These are phyloP conservation scores for Diaporthe citriasiana DNA, from an alignment of 2,329 filamentous ascomycete species.

Conservation along the genomic window DNA sequence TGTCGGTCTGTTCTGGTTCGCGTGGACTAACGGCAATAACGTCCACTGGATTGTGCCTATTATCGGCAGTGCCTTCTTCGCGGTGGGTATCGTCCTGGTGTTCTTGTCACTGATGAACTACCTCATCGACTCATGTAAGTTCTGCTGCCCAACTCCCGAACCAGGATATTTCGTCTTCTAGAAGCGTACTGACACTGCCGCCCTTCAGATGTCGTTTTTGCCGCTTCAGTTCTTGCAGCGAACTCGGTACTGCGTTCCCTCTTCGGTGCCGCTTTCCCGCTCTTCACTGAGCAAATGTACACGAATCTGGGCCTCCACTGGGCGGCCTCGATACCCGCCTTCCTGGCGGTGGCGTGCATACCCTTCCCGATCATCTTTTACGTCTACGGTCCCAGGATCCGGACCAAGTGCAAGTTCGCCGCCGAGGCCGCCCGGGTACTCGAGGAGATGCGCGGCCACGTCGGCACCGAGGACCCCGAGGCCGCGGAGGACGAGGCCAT, in stretches of 20 bases:
- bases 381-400: conserved; percentile 54
- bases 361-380: conserved; percentile 57
- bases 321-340: conserved; percentile 55
- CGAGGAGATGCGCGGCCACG: conserved; percentile 38
- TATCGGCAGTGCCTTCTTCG: conserved; percentile 52
- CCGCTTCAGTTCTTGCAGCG: conserved; percentile 70
- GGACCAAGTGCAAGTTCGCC: conserved; percentile 52
- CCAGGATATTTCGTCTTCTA: background rate
- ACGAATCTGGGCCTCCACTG: conserved; percentile 40
- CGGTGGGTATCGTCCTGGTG: conserved; percentile 61
- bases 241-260: conserved; percentile 69
- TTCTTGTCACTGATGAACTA: conserved; percentile 69
- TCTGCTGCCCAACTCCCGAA: background rate
- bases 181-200: conserved; percentile 45
- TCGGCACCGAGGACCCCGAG: conserved; percentile 16
- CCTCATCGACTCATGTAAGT: conserved; percentile 62
- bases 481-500: conserved; percentile 40
- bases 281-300: conserved; percentile 62
- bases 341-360: conserved; percentile 56
- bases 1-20: conserved; percentile 76
- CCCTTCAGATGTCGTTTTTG: conserved; percentile 63
- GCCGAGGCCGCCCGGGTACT: conserved; percentile 41
- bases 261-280: conserved; percentile 70
- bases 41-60: conserved; percentile 66
- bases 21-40: conserved; percentile 72